phyloP scores from a whole-genome alignment of 78 protist species.

The Bigelowiella natans region DNA sequence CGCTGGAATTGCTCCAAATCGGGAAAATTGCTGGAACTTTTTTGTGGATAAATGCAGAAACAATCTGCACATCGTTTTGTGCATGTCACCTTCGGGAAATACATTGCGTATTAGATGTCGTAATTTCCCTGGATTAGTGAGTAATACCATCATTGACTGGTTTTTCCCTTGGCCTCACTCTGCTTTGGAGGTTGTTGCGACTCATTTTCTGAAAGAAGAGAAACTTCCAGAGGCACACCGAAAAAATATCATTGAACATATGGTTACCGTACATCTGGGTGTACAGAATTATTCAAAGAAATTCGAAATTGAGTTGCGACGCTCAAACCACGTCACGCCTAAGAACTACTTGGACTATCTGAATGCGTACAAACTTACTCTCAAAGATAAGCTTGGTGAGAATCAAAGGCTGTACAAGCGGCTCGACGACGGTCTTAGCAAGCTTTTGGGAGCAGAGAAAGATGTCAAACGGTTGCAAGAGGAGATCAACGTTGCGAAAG shows the following conservation, averaged over 20 bases:
- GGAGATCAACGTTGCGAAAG: constrained; percentile 34
- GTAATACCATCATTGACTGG: constrained; percentile 77
- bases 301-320: constrained; percentile 39
- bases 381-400: constrained; percentile 23
- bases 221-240: constrained; percentile 21
- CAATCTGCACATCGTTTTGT: constrained; percentile 72
- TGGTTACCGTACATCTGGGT: constrained; percentile 52
- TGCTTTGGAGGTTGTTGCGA: constrained; percentile 67
- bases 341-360: constrained; percentile 80
- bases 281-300: background rate
- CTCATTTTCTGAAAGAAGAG: constrained; percentile 21
- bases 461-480: constrained; percentile 48
- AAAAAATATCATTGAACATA: constrained; percentile 42
- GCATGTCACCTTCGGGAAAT: constrained; percentile 77
- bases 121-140: constrained; percentile 75
- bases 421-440: constrained; percentile 60
- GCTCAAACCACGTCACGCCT: constrained; percentile 75
- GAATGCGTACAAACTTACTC: constrained; percentile 31
- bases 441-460: constrained; percentile 53
- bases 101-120: constrained; percentile 64
- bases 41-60: constrained; percentile 65
- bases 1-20: background rate
- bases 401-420: constrained; percentile 22
- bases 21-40: constrained; percentile 42
- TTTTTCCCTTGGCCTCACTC: constrained; percentile 66